Percentiles rank a stretch among this genome's conserved stretches.
Conservation (phyloP, 2,329 filamentous ascomycete genomes). For the Stagonosporopsis vannaccii region DNA sequence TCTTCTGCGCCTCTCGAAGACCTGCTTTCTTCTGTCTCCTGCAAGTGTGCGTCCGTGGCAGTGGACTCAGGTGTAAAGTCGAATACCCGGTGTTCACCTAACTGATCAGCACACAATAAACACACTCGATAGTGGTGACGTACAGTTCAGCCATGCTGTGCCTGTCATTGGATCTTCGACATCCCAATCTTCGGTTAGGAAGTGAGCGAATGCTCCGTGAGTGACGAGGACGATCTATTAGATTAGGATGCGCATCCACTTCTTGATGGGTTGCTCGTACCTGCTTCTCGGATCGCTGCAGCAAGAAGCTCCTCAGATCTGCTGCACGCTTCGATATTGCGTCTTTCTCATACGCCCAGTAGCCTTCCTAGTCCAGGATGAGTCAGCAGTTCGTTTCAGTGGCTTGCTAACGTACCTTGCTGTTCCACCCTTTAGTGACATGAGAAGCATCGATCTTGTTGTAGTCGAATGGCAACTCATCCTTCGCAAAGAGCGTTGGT, state of each 20-base stretch:
- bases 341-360: slow-evolving; percentile 39
- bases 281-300: slow-evolving; percentile 38
- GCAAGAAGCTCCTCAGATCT: slow-evolving; percentile 38
- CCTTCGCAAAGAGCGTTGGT: slow-evolving; percentile 58
- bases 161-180: slow-evolving; percentile 39
- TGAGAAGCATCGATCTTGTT: slow-evolving; percentile 65
- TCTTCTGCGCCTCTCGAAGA: slow-evolving; percentile 24
- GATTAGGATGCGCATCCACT: background rate
- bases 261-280: slow-evolving; percentile 13
- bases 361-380: slow-evolving; percentile 30
- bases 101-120: background rate
- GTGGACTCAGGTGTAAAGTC: slow-evolving; percentile 37
- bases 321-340: slow-evolving; percentile 41
- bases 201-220: slow-evolving; percentile 85
- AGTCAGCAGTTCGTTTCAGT: slow-evolving; percentile 7
- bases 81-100: slow-evolving; percentile 43
- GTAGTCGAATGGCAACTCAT: slow-evolving; percentile 60
- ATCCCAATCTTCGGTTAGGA: slow-evolving; percentile 79
- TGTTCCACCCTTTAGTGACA: slow-evolving; percentile 74
- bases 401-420: slow-evolving; percentile 58
- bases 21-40: slow-evolving; percentile 35
- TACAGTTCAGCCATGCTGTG: slow-evolving; percentile 45
- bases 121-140: slow-evolving; percentile 1
- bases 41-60: slow-evolving; percentile 37
- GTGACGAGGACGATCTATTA: slow-evolving; percentile 76